These are phyloP conservation scores for Pythium inflatum DNA, from an alignment of 352 stramenopile species.

Conservation along the genomic window DNA sequence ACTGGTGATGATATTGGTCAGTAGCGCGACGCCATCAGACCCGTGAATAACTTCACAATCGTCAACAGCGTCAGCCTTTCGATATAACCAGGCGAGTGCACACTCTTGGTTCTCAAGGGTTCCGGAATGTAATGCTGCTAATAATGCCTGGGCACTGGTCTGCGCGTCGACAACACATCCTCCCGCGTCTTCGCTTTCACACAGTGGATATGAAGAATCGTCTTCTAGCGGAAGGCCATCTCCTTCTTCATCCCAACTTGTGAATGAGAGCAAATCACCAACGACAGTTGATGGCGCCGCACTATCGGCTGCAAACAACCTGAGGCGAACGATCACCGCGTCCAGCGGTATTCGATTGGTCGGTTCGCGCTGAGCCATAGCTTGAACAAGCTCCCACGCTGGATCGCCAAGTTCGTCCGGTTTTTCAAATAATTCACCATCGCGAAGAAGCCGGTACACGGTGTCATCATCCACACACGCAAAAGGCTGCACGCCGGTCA, in stretches of 20 bases:
- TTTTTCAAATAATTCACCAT: slow-evolving; percentile 29
- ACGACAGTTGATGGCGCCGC: too few species aligned
- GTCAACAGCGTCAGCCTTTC: neutral
- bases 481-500: slow-evolving; percentile 28
- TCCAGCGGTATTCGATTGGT: slow-evolving; percentile 11
- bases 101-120: neutral
- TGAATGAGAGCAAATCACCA: too few species aligned
- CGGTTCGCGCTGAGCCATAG: slow-evolving; percentile 25
- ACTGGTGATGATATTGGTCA: neutral
- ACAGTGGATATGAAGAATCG: too few species aligned
- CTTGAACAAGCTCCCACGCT: slow-evolving; percentile 27
- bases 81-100: neutral
- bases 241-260: too few species aligned
- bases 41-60: neutral
- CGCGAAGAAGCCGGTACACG: slow-evolving; percentile 23
- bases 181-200: too few species aligned
- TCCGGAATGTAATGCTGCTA: neutral
- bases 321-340: neutral
- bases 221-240: too few species aligned
- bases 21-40: neutral
- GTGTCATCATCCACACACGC: slow-evolving; percentile 21
- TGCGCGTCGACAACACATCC: neutral
- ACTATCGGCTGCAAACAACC: too few species aligned
- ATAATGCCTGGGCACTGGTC: neutral
- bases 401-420: slow-evolving; percentile 17